A percentile compares a stretch with the other conserved stretches of the same genome.
Conservation (phyloP, 768 basidiomycete species). For the Daedalea quercina region DNA sequence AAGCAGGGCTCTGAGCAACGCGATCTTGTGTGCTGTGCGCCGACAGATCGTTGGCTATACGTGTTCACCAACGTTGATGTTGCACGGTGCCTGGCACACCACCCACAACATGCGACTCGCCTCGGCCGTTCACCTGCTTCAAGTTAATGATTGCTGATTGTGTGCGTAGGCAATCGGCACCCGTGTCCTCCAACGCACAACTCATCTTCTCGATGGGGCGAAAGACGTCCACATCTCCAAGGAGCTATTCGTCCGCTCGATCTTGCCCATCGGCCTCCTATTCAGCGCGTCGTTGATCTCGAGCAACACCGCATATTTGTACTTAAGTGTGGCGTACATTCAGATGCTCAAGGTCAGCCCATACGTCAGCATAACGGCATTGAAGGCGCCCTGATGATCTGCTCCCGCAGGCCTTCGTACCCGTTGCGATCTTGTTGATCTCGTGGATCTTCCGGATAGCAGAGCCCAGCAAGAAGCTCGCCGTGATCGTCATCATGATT, state of each 20-base stretch:
- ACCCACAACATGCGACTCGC: no score
- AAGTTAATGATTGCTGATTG: not conserved
- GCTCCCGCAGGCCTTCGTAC: slow-evolving; percentile 71
- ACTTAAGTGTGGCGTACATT: slow-evolving; percentile 89
- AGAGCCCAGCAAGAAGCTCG: slow-evolving; percentile 77
- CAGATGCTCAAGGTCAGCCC: slow-evolving; percentile 85
- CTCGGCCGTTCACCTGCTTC: no score
- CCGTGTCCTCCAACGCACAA: slow-evolving; percentile 77
- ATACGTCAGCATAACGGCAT: not conserved
- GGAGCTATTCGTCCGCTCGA: slow-evolving; percentile 74
- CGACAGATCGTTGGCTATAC: no score
- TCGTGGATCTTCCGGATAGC: slow-evolving; percentile 87
- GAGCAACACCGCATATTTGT: slow-evolving; percentile 89
- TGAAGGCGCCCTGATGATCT: no score
- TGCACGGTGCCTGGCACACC: no score
- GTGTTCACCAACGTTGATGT: no score
- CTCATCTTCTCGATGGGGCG: slow-evolving; percentile 68
- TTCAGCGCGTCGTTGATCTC: slow-evolving; percentile 91
- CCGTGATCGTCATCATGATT: slow-evolving; percentile 84
- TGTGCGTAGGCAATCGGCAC: slow-evolving; percentile 66
- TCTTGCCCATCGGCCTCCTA: slow-evolving; percentile 88
- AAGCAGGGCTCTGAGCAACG: no score
- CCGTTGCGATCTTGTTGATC: slow-evolving; percentile 87
- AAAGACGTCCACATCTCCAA: slow-evolving; percentile 77
- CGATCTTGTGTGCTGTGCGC: no score